phyloP scores from a whole-genome alignment of 1,284 basidiomycete genomes.

The Ganoderma sp. region DNA sequence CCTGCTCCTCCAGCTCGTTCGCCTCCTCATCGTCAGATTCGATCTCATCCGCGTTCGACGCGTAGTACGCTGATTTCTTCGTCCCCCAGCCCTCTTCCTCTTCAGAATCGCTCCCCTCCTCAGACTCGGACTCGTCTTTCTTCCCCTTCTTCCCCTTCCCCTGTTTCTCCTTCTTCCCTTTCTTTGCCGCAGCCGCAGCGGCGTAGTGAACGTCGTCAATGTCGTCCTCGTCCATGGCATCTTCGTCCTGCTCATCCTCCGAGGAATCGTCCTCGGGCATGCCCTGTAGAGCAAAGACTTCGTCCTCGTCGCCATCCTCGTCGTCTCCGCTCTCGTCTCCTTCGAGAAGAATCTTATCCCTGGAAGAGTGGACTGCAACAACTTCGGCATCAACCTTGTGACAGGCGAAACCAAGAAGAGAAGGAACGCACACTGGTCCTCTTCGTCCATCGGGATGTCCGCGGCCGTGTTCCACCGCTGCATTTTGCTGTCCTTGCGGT shows the following conservation, averaged over 20 bases:
- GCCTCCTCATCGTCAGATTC: conserved; percentile 89
- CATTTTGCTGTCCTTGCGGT: conserved; percentile 56
- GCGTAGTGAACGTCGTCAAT: conserved; percentile 39
- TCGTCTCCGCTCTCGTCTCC: conserved; percentile 51
- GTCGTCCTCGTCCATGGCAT: conserved; percentile 49
- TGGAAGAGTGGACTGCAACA: conserved; percentile 64
- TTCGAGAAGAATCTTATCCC: conserved; percentile 82
- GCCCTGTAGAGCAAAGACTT: conserved; percentile 72
- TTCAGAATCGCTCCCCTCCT: conserved; percentile 50
- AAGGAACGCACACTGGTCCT: conserved; percentile 69
- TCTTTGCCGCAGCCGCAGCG: conserved; percentile 36
- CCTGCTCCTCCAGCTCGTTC: conserved; percentile 86
- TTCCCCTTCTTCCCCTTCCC: conserved; percentile 46
- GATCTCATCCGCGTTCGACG: conserved; percentile 79
- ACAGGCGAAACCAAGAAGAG: neutral
- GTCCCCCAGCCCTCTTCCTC: conserved; percentile 80
- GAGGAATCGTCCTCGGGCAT: conserved; percentile 49
- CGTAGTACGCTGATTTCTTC: conserved; percentile 81
- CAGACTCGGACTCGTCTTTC: conserved; percentile 38
- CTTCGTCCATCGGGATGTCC: conserved; percentile 77
- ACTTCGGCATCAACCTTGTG: neutral
- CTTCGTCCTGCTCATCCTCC: conserved; percentile 53
- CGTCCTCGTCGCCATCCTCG: conserved; percentile 64
- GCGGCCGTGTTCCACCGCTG: conserved; percentile 67
- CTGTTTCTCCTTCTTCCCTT: conserved; percentile 46